phyloP scores from a whole-genome alignment of 1,139 yeast genomes.

The Kodamaea suecica region DNA sequence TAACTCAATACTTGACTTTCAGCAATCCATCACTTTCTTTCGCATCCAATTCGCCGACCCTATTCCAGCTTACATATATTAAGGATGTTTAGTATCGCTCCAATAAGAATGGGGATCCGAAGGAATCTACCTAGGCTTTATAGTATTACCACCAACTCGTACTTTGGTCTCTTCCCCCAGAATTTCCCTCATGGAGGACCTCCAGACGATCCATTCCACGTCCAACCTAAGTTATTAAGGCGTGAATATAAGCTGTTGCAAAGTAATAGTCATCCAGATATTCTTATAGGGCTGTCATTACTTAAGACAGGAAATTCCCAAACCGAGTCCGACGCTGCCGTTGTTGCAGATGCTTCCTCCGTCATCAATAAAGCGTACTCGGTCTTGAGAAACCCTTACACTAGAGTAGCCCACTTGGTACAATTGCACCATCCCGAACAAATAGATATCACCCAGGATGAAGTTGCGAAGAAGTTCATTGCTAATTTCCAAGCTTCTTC shows the following conservation, averaged over 20 bases:
- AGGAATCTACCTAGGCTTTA: conserved; percentile 1
- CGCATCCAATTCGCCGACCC: too few relatives aligned
- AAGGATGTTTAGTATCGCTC: background rate
- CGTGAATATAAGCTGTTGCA: conserved; percentile 75
- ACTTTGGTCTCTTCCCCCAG: conserved; percentile 67
- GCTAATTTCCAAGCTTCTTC: conserved; percentile 31
- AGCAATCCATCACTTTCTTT: too few relatives aligned
- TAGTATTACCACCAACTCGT: conserved; percentile 20
- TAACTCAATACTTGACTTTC: too few relatives aligned
- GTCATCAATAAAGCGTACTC: conserved; percentile 73
- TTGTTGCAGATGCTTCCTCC: conserved; percentile 36
- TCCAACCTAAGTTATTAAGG: conserved; percentile 56
- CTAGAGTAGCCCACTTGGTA: conserved; percentile 47
- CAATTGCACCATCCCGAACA: conserved; percentile 37
- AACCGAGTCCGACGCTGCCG: conserved; percentile 8
- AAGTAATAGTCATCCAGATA: conserved; percentile 78
- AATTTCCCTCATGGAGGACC: conserved; percentile 72
- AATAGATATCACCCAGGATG: conserved; percentile 41
- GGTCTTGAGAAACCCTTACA: conserved; percentile 65
- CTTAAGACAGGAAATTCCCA: conserved; percentile 17
- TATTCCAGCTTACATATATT: background rate
- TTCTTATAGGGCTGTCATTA: conserved; percentile 32
- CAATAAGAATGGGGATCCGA: background rate
- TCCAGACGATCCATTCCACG: conserved; percentile 56
- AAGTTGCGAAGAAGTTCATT: conserved; percentile 36